Base-by-base conservation (phyloP, 805 yeast species). In the Barnettozyma populi region DNA sequence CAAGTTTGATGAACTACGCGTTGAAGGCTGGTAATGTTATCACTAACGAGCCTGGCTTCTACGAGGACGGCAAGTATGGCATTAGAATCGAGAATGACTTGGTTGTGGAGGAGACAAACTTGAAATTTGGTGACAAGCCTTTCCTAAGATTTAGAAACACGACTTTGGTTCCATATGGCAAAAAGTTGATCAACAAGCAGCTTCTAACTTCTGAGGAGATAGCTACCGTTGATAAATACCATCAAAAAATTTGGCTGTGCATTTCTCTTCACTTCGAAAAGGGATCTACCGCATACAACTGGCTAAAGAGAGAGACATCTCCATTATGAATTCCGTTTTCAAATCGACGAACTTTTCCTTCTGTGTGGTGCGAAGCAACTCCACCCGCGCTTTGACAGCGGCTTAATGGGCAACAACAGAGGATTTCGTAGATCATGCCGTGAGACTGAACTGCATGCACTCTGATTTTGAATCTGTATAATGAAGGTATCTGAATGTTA, bases 41-140 rank as follows among this genome's bases (percentile, higher is more conserved):
- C 36, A 84, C 95, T 44, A 90, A 90, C 67, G 99, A 94, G 65
- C 99, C 99, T 0, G 99, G 99, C 0, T 92, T 73, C 64, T 94
- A 94, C 65, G 80, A 84, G 53, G 96, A 88, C 57, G 92, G 90
- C n/a, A 80, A 83, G 51, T 90, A 78, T 64, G 99, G 99, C 10
- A 78, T 92, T 51, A 75, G 99, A 55, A 79, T 94, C 47, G 99
- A 94, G 66, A 86, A 89, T 62, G 90, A 90, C 56, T 64, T 94
- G 39, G 72, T 83, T 42, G 79, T 82, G 18, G 68, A 68, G 49
- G 70, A 64, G 25, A 65, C 69, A 4, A 70, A 52, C 48, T 51
- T 63, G 57, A 74, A 74, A 54, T 78, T 74, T 64, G 82, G 79
- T 46, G 86, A 79, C 43, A 73, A 71, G 54, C 66, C 69, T 49